These are phyloP conservation scores for Coniella lustricola DNA, from an alignment of 2,329 filamentous ascomycete species.

Conservation along the genomic window DNA sequence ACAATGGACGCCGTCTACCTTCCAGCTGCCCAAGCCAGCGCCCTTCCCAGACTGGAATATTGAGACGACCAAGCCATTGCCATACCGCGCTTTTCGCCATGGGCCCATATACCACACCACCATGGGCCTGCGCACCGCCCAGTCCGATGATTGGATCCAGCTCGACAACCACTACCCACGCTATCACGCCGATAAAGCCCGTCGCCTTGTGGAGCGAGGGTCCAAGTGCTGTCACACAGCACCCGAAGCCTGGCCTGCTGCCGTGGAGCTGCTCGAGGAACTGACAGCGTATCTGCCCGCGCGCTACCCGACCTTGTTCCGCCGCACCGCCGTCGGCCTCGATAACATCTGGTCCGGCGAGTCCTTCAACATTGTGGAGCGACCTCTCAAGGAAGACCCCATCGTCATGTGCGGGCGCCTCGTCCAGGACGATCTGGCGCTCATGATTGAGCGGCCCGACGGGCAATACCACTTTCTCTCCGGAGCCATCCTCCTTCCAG, in stretches of 20 bases:
- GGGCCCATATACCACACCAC: constrained; percentile 71
- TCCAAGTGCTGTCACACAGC: constrained; percentile 61
- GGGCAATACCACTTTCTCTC: constrained; percentile 77
- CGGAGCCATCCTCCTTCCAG: constrained; percentile 67
- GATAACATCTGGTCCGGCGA: constrained; percentile 67
- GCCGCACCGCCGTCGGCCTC: constrained; percentile 55
- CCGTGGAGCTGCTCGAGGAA: constrained; percentile 70
- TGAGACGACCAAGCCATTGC: constrained; percentile 61
- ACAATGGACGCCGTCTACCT: constrained; percentile 52
- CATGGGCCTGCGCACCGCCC: constrained; percentile 67
- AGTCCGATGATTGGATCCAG: constrained; percentile 74
- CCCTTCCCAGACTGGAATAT: constrained; percentile 66
- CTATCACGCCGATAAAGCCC: constrained; percentile 65
- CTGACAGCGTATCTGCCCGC: constrained; percentile 63
- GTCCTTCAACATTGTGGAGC: constrained; percentile 57
- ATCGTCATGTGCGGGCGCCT: constrained; percentile 69
- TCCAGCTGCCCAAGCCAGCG: constrained; percentile 49
- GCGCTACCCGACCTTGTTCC: constrained; percentile 67
- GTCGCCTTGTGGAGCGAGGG: constrained; percentile 60
- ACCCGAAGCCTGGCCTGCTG: constrained; percentile 63
- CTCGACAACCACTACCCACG: constrained; percentile 71
- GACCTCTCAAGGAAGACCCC: constrained; percentile 66
- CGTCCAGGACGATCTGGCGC: constrained; percentile 73
- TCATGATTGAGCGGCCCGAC: constrained; percentile 72
- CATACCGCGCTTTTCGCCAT: constrained; percentile 72